Percentiles rank a stretch among this genome's conserved stretches.
These are phyloP conservation scores for Neofusicoccum cordaticola DNA, from an alignment of 2,329 filamentous ascomycete species.

Conservation along the genomic window DNA sequence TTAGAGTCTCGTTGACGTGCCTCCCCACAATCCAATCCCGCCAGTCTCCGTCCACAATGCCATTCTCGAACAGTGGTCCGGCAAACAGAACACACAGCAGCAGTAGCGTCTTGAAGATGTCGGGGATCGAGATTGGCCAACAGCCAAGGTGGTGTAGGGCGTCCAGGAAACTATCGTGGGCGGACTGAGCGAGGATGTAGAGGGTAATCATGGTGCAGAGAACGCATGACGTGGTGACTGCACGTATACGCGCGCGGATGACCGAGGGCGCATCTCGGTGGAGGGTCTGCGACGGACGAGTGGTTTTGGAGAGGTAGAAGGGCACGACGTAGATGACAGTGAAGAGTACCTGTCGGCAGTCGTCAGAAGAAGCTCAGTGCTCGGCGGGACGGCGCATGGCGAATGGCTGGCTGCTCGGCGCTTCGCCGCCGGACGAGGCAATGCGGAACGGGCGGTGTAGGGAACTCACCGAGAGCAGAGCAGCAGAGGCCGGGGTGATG, in stretches of 20 bases:
- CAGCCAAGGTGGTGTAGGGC: conserved; percentile 71
- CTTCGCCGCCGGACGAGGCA: conserved; percentile 15
- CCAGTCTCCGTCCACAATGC: conserved; percentile 70
- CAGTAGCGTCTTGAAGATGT: conserved; percentile 62
- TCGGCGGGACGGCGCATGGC: conserved; percentile 11
- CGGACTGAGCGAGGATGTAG: conserved; percentile 59
- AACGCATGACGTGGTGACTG: conserved; percentile 73
- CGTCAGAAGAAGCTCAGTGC: conserved; percentile 12
- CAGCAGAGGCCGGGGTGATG: conserved; percentile 34
- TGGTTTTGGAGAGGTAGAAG: conserved; percentile 78
- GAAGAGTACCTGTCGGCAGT: conserved; percentile 62
- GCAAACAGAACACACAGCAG: conserved; percentile 77
- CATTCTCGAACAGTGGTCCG: conserved; percentile 77
- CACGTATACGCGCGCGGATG: conserved; percentile 80
- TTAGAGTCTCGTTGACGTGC: conserved; percentile 59
- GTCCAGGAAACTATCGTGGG: conserved; percentile 48
- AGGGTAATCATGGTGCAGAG: conserved; percentile 66
- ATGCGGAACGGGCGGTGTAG: conserved; percentile 9
- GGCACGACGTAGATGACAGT: conserved; percentile 88
- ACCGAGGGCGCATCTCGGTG: conserved; percentile 86
- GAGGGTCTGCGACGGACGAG: conserved; percentile 73
- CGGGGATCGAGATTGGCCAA: conserved; percentile 69
- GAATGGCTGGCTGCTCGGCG: conserved; percentile 20
- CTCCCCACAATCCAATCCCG: conserved; percentile 59
- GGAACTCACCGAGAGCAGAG: conserved; percentile 38